These are phyloP conservation scores for Pyrenochaeta sp. DNA, from an alignment of 2,329 filamentous ascomycete genomes.

Conservation along the genomic window DNA sequence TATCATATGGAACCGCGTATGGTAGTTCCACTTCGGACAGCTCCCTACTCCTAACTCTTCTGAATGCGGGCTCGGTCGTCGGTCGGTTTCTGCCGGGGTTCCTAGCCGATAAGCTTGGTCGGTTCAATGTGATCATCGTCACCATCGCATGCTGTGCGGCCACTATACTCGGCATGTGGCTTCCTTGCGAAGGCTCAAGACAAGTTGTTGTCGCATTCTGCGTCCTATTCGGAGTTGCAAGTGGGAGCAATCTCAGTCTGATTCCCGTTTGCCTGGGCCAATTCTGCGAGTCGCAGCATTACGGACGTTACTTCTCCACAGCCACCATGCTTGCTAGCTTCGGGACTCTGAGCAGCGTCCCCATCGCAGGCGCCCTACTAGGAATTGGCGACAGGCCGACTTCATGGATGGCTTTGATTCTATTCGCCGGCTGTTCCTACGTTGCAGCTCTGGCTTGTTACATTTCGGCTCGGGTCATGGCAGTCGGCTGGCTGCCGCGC, in stretches of 20 bases:
- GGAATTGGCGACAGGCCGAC: no score
- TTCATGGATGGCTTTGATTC: no score
- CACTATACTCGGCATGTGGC: constrained; percentile 64
- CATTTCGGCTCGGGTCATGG: no score
- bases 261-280: constrained; percentile 71
- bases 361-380: constrained; percentile 64
- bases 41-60: constrained; percentile 53
- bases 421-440: no score
- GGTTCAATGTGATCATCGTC: constrained; percentile 62
- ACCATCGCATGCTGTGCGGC: constrained; percentile 55
- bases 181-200: constrained; percentile 58
- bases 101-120: constrained; percentile 61
- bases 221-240: constrained; percentile 72
- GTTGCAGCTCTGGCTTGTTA: no score
- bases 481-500: no score
- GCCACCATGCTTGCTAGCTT: constrained; percentile 68
- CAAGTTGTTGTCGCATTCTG: constrained; percentile 69
- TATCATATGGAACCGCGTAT: constrained; percentile 55
- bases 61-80: constrained; percentile 58
- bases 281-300: constrained; percentile 73
- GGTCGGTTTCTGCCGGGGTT: constrained; percentile 65
- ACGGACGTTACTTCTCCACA: constrained; percentile 71
- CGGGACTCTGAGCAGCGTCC: constrained; percentile 70
- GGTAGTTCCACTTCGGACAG: constrained; percentile 21
- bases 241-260: constrained; percentile 71